These are phyloP conservation scores for Huntiella decipiens DNA, from an alignment of 2,329 filamentous ascomycete species.

Conservation along the genomic window DNA sequence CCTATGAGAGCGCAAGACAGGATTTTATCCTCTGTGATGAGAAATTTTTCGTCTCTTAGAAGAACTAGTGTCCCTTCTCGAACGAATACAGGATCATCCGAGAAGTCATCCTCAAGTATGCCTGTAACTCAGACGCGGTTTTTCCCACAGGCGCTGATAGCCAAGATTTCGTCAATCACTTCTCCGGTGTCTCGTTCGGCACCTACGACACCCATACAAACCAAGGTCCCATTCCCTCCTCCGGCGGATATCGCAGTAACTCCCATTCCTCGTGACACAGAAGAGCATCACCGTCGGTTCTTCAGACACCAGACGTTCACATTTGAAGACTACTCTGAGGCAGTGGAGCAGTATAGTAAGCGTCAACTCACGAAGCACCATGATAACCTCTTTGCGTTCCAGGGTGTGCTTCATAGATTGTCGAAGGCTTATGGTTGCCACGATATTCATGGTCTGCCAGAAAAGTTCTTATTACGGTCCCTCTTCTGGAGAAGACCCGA, in stretches of 20 bases:
- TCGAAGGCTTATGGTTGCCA: background rate
- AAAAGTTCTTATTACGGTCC: background rate
- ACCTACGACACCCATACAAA: background rate
- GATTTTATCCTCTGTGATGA: too few relatives aligned
- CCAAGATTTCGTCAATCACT: background rate
- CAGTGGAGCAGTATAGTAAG: background rate
- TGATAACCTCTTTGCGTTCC: slow-evolving; percentile 1
- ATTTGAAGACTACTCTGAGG: background rate
- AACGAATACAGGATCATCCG: too few relatives aligned
- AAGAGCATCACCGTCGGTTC: background rate
- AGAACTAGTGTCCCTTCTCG: too few relatives aligned
- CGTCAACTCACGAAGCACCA: background rate
- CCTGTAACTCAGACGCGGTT: too few relatives aligned
- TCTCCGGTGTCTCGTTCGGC: background rate
- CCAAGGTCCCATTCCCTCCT: background rate
- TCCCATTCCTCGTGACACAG: background rate
- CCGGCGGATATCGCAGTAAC: background rate
- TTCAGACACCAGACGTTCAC: slow-evolving; percentile 1
- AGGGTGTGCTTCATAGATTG: slow-evolving; percentile 1
- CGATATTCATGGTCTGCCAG: slow-evolving; percentile 1
- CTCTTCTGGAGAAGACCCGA: slow-evolving; percentile 3
- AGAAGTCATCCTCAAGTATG: too few relatives aligned
- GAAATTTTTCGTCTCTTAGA: too few relatives aligned
- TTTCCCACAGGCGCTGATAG: too few relatives aligned
- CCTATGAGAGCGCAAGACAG: too few relatives aligned